A percentile compares a stretch with the other conserved stretches of the same genome.
Evolutionary conservation across 208 protist genomes (phyloP).

Genomic region (Acanthamoeba royreba): DNA sequence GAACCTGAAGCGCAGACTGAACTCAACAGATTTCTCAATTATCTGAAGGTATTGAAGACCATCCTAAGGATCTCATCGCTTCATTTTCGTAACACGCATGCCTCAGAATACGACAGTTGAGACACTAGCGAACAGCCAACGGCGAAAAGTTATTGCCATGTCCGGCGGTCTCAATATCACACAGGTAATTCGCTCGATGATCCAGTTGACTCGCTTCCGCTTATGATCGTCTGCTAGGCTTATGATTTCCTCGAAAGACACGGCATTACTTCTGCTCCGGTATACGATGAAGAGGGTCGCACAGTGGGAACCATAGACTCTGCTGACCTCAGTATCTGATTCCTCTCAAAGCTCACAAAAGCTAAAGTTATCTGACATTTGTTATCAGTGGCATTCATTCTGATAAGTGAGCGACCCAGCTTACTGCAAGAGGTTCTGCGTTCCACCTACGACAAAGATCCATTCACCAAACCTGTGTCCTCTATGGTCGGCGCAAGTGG

Average conservation of each 20-base stretch:
- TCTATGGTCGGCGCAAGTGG: slow-evolving; percentile 9
- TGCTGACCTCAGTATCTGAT: neutral
- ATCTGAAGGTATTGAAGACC: neutral
- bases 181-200: neutral
- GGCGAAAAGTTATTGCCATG: slow-evolving; percentile 12
- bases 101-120: neutral
- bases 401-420: slow-evolving; percentile 5
- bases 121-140: neutral
- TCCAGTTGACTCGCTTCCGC: neutral
- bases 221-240: neutral
- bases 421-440: slow-evolving; percentile 14
- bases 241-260: slow-evolving; percentile 25
- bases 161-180: neutral
- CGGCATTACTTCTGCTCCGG: neutral
- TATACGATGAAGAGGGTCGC: slow-evolving; percentile 42
- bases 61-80: neutral
- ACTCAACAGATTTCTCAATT: neutral
- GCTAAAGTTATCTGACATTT: neutral
- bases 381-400: neutral
- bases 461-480: slow-evolving; percentile 9
- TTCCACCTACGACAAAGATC: slow-evolving; percentile 27
- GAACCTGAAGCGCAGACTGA: neutral
- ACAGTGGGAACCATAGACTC: slow-evolving; percentile 2
- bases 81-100: neutral
- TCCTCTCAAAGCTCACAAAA: neutral